Conservation (phyloP, 768 basidiomycete genomes). For the Boletus patriciae region DNA sequence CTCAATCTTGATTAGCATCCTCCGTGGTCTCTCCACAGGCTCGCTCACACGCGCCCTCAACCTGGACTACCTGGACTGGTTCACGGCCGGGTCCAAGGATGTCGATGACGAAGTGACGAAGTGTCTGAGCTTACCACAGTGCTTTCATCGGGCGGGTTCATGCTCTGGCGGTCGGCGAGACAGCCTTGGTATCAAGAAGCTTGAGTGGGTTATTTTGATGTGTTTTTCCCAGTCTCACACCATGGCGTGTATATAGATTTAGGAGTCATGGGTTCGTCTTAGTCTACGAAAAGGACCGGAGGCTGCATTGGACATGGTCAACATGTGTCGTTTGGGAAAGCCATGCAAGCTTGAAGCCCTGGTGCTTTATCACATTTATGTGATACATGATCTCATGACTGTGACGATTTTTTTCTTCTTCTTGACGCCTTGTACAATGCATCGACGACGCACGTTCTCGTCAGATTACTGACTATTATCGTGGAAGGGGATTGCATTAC, state of each 20-base stretch:
- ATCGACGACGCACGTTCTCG: too few relatives aligned
- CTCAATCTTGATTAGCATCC: slow-evolving; percentile 41
- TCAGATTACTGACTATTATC: too few relatives aligned
- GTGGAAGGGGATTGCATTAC: too few relatives aligned
- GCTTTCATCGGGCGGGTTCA: slow-evolving; percentile 55
- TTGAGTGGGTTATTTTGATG: slow-evolving; percentile 25
- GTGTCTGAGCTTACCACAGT: slow-evolving; percentile 54
- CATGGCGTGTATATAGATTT: too few relatives aligned
- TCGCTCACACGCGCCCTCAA: slow-evolving; percentile 63
- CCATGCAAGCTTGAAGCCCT: slow-evolving; percentile 20
- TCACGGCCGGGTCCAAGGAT: slow-evolving; percentile 47
- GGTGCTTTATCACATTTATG: not conserved
- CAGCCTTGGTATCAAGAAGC: slow-evolving; percentile 64
- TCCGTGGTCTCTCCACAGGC: slow-evolving; percentile 41
- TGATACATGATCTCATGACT: not conserved
- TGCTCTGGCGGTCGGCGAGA: slow-evolving; percentile 67
- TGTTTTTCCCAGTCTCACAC: too few relatives aligned
- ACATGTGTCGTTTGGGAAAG: slow-evolving; percentile 55
- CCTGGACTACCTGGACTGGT: slow-evolving; percentile 73
- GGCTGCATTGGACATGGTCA: too few relatives aligned
- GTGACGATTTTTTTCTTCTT: not conserved
- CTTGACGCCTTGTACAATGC: too few relatives aligned
- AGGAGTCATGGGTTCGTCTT: too few relatives aligned
- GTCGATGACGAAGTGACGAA: slow-evolving; percentile 56
- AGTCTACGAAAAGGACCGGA: too few relatives aligned